These are phyloP conservation scores for Suillus sp. DNA, from an alignment of 768 basidiomycete species.

Conservation along the genomic window DNA sequence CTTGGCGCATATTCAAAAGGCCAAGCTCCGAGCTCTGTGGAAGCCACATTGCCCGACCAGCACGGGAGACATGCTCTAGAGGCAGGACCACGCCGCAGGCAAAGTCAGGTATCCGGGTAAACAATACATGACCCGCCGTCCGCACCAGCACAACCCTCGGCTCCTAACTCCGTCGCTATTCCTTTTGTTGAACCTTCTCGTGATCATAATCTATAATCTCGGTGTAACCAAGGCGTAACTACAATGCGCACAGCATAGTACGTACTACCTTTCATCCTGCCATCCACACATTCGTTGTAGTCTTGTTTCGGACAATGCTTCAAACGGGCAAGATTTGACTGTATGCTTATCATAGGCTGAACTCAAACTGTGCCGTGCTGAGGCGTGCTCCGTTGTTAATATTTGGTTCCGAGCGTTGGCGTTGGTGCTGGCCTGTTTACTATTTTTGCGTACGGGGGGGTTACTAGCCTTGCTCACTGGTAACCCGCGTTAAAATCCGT, in stretches of 20 bases:
- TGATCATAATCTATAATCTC: not conserved
- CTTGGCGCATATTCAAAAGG: not conserved
- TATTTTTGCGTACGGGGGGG: not conserved
- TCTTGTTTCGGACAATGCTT: not conserved
- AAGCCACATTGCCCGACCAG: not conserved
- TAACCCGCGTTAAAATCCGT: not conserved
- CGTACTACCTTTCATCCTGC: not conserved
- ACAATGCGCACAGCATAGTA: not conserved
- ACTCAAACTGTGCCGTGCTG: not conserved
- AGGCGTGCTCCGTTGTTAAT: not conserved
- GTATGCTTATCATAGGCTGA: not conserved
- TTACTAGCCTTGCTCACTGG: not conserved
- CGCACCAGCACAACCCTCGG: not conserved
- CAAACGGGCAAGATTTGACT: not conserved
- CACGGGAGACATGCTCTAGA: not conserved
- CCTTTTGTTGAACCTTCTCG: not conserved
- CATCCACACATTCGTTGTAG: not conserved
- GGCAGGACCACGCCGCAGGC: not conserved
- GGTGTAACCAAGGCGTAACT: constrained; percentile 6
- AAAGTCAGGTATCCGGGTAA: not conserved
- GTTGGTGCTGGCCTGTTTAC: not conserved
- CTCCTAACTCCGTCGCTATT: not conserved
- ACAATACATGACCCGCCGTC: not conserved
- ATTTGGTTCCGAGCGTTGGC: not conserved
- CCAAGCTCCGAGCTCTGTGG: not conserved